Conservation (phyloP, 2,329 filamentous ascomycete species). For the Sporothrix inflata region DNA sequence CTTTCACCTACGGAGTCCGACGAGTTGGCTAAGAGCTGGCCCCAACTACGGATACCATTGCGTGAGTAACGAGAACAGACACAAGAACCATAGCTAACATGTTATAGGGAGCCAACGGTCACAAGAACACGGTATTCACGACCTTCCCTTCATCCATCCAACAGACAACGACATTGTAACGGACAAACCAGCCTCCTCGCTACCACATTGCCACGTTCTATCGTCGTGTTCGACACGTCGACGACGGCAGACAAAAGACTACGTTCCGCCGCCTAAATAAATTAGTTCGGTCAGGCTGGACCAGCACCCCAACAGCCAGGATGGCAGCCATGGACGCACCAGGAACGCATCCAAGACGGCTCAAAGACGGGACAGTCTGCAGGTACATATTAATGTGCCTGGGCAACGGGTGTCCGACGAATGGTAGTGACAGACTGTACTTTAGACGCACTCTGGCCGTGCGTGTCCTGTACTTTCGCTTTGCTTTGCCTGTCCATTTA, state of each 20-base stretch:
- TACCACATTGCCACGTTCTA: background rate
- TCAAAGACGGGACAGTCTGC: background rate
- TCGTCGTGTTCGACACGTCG: too few species aligned
- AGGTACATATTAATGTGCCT: background rate
- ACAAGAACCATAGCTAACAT: too few species aligned
- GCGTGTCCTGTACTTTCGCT: background rate
- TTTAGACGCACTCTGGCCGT: background rate
- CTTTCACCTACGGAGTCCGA: too few species aligned
- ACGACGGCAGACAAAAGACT: background rate
- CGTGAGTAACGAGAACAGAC: too few species aligned
- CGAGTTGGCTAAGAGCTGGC: too few species aligned
- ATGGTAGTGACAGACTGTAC: background rate
- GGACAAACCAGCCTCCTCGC: background rate
- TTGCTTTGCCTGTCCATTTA: background rate
- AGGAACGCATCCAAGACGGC: too few species aligned
- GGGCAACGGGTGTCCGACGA: background rate
- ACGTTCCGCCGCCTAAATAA: background rate
- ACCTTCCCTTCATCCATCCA: background rate
- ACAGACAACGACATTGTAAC: background rate
- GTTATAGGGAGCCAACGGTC: background rate
- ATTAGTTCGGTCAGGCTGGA: background rate
- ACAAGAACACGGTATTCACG: background rate
- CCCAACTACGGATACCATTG: too few species aligned
- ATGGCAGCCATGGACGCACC: background rate
- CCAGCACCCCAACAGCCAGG: too few species aligned